These are phyloP conservation scores for Aspergillus intermedius DNA, from an alignment of 2,329 filamentous ascomycete species.

Conservation along the genomic window DNA sequence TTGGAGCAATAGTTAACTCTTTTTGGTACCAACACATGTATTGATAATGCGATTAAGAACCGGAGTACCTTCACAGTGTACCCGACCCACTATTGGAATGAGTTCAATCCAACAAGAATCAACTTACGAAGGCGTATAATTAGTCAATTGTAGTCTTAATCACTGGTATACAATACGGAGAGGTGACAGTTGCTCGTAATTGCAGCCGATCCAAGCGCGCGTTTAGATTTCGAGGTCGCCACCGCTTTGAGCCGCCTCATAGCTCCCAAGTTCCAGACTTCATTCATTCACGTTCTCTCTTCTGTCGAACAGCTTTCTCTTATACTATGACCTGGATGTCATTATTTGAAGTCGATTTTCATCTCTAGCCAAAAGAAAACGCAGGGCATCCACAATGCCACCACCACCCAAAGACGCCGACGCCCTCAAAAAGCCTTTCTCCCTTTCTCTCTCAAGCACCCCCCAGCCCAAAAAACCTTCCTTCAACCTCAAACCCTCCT, in stretches of 20 bases:
- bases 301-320: neutral
- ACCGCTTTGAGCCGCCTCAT: constrained; percentile 10
- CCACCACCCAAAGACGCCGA: constrained; percentile 7
- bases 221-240: constrained; percentile 1
- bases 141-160: constrained; percentile 9
- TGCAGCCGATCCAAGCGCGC: constrained; percentile 11
- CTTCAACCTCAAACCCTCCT: constrained; percentile 26
- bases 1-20: constrained; percentile 7
- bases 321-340: neutral
- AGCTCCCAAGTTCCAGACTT: constrained; percentile 5
- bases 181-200: too few relatives aligned
- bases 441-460: constrained; percentile 34
- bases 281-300: neutral
- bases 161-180: too few relatives aligned
- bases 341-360: neutral
- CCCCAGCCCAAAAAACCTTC: constrained; percentile 25
- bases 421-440: constrained; percentile 29
- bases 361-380: neutral
- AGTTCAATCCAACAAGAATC: constrained; percentile 20
- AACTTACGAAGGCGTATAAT: constrained; percentile 27
- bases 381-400: constrained; percentile 10
- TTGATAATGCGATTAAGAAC: constrained; percentile 12
- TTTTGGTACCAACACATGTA: constrained; percentile 18
- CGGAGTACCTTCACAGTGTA: constrained; percentile 6
- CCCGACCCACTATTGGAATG: constrained; percentile 10